These are phyloP conservation scores for Dissophora ornata DNA, from an alignment of 192 early-diverging fungal genomes.

Conservation along the genomic window DNA sequence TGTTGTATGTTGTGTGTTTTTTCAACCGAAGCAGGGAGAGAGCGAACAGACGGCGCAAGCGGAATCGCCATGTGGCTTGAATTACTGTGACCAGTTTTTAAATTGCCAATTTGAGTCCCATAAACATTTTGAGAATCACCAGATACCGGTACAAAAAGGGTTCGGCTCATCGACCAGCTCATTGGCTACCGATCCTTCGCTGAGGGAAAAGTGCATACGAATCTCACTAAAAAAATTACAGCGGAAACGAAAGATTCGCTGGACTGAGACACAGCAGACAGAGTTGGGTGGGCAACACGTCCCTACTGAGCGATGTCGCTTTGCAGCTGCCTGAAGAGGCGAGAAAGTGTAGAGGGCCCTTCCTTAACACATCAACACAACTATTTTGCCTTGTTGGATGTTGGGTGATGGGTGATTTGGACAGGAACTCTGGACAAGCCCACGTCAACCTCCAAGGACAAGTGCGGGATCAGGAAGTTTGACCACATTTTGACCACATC, in stretches of 20 bases:
- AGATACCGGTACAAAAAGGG: too few species aligned
- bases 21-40: not conserved
- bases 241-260: conserved; percentile 36
- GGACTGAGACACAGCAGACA: not conserved
- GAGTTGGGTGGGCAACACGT: conserved; percentile 13
- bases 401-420: too few species aligned
- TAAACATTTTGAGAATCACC: too few species aligned
- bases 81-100: too few species aligned
- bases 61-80: too few species aligned
- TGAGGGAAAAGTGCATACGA: conserved; percentile 58
- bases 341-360: conserved; percentile 48
- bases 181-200: conserved; percentile 54
- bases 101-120: not conserved
- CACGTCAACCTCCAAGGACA: too few species aligned
- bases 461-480: too few species aligned
- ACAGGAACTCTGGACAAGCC: too few species aligned
- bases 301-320: conserved; percentile 10
- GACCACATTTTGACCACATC: too few species aligned
- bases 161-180: not conserved
- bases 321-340: conserved; percentile 10
- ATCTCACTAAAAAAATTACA: conserved; percentile 40
- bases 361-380: conserved; percentile 7
- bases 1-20: not conserved
- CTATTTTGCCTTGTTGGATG: conserved; percentile 11
- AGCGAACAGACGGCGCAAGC: not conserved